Evolutionary conservation across 2,329 filamentous ascomycete species (phyloP), one percentile per base, ranked within the genome.

Genomic region (Epichloe sp.): DNA sequence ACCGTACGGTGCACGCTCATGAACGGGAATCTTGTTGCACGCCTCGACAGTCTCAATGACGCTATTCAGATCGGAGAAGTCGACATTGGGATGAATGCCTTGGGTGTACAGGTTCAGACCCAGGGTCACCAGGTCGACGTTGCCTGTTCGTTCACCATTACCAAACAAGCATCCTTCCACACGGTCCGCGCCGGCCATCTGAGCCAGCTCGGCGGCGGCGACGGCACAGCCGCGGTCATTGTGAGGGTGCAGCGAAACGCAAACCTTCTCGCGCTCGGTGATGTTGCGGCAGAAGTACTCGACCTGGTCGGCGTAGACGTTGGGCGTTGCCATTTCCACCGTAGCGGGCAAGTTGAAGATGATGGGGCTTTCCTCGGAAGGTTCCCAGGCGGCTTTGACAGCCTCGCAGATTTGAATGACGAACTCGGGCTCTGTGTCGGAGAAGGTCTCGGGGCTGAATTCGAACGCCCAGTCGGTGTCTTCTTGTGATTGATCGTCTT

Each of bases 311-410:
- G 93, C 93, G 65, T 93, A 98, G 46, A 96, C 79, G 65, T 98
- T 98, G 36, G 90, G 90, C 1, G 93, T 96, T 0, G 88, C 72
- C 82, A 96, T 83, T 71, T 98, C 93, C 37, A 97, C 91, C 0
- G 93, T 98, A 2, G 93, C 91, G 0, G 93, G 91, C 48, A 98
- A 77, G 72, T 97, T 97, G 77, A 98, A 93, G 65, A 98, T 95
- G 67, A 98, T 88, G 46, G 85, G 87, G 59, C 82, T 83, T 66
- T 88, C 80, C 40, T 74, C 80, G 0, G 79, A 81, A 1, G 93
- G 91, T 55, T 77, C 89, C 93, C 93, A 98, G 1, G 90, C 93
- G 5, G 76, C 84, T 77, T 95, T 96, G 61, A 97, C 91, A 36
- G 91, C 91, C 64, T 95, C 83, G 67, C 93, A 97, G 42, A 97